These are phyloP conservation scores for Tricholoma saponaceum DNA, from an alignment of 768 basidiomycete genomes.

Conservation along the genomic window DNA sequence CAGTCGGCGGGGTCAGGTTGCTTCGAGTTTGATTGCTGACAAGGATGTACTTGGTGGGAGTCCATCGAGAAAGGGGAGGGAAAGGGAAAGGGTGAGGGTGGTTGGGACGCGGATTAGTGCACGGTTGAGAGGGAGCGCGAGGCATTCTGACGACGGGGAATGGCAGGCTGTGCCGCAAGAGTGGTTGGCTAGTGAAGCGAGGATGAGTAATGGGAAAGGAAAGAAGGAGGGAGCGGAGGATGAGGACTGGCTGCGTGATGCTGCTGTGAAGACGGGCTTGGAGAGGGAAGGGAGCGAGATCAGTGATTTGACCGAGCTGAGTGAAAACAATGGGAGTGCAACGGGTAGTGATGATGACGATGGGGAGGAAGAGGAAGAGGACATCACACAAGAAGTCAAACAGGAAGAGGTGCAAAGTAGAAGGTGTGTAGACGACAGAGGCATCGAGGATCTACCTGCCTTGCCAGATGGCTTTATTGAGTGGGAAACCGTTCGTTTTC, in stretches of 20 bases:
- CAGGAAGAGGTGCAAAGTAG: constrained; percentile 7
- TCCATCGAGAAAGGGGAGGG: constrained; percentile 7
- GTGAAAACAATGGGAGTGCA: constrained; percentile 35
- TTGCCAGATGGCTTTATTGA: constrained; percentile 62
- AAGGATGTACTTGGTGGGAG: neutral
- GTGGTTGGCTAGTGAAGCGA: constrained; percentile 44
- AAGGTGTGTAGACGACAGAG: constrained; percentile 7
- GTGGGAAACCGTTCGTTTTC: constrained; percentile 79
- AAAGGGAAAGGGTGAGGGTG: constrained; percentile 22
- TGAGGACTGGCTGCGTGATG: neutral
- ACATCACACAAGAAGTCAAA: constrained; percentile 9
- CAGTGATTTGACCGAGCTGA: constrained; percentile 75
- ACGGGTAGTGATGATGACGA: constrained; percentile 12
- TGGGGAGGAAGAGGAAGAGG: constrained; percentile 8
- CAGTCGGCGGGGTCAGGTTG: constrained; percentile 1
- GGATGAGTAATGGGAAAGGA: constrained; percentile 3
- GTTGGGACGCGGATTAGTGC: constrained; percentile 70
- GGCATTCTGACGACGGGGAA: constrained; percentile 57
- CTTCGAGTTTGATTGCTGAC: neutral
- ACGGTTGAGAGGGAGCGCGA: constrained; percentile 50
- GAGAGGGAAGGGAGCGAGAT: constrained; percentile 59
- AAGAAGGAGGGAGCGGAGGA: constrained; percentile 5
- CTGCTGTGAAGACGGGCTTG: constrained; percentile 46
- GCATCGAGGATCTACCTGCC: constrained; percentile 17
- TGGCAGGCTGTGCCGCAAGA: constrained; percentile 82